Evolutionary conservation across 352 stramenopile genomes (phyloP).

Genomic region (Salisapilia sapeloensis): DNA sequence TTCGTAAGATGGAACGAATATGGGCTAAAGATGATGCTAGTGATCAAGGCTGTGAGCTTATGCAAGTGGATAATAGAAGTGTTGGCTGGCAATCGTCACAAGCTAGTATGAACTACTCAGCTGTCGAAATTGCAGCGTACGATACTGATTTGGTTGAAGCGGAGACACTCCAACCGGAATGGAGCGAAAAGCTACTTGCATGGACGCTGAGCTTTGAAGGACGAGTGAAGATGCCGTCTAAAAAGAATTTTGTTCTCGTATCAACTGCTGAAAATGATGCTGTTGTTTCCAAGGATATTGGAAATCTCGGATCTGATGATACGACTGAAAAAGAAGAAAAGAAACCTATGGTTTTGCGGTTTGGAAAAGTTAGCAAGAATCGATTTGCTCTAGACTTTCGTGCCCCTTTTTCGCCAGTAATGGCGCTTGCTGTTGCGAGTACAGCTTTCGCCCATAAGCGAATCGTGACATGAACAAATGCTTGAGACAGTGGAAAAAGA

Average conservation of each 20-base stretch:
- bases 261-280: constrained; percentile 13
- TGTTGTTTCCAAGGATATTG: constrained; percentile 3
- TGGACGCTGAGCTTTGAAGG: constrained; percentile 86
- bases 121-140: constrained; percentile 55
- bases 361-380: constrained; percentile 71
- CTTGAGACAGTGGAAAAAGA: no score
- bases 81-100: background rate
- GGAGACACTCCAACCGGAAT: constrained; percentile 67
- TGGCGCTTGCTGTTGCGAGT: constrained; percentile 66
- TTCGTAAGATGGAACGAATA: no score
- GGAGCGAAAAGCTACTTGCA: constrained; percentile 63
- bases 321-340: constrained; percentile 21
- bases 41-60: background rate
- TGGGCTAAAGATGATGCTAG: background rate
- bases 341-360: constrained; percentile 41
- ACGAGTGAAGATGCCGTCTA: constrained; percentile 79
- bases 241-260: constrained; percentile 83
- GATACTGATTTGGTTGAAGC: constrained; percentile 64
- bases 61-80: background rate
- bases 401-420: constrained; percentile 45
- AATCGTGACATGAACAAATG: constrained; percentile 46
- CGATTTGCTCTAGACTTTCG: constrained; percentile 71
- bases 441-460: constrained; percentile 78
- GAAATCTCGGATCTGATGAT: constrained; percentile 6
- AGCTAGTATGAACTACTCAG: constrained; percentile 34